Conservation (phyloP, 306 rosid species). For the Sphenostylis stenocarpa region DNA sequence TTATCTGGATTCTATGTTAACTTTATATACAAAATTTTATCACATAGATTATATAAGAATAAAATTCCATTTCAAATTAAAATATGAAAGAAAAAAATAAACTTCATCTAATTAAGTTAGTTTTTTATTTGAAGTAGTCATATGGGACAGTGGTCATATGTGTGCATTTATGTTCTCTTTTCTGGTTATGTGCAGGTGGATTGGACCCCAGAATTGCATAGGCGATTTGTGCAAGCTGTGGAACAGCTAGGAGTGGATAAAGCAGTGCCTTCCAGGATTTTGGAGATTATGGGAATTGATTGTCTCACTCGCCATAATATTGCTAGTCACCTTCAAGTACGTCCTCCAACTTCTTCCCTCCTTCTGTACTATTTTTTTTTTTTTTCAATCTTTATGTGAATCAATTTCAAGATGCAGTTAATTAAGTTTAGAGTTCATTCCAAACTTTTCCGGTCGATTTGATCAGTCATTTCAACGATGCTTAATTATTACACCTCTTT, state of each 20-base stretch:
- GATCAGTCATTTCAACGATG: not conserved
- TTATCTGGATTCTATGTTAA: no score
- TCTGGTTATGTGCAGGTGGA: slow-evolving; percentile 65
- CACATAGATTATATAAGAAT: no score
- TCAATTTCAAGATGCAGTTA: not conserved
- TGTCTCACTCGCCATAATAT: slow-evolving; percentile 98
- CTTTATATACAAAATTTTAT: no score
- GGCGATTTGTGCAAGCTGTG: slow-evolving; percentile 92
- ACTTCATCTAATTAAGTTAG: no score
- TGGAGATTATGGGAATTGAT: slow-evolving; percentile 92
- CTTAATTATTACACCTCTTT: not conserved
- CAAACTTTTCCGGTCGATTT: not conserved
- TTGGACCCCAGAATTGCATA: slow-evolving; percentile 95
- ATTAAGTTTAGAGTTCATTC: not conserved
- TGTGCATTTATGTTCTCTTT: not conserved
- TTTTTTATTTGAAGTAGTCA: not conserved
- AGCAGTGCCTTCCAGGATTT: slow-evolving; percentile 93
- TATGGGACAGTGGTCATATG: not conserved
- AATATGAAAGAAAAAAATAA: no score
- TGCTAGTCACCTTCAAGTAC: slow-evolving; percentile 96
- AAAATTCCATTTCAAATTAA: no score
- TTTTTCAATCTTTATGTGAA: not conserved
- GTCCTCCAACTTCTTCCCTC: not conserved
- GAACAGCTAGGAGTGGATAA: slow-evolving; percentile 95
- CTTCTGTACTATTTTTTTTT: not conserved